Evolutionary conservation across 192 early-diverging fungal genomes (phyloP).

Genomic region (Pecoramyces ruminantium): DNA sequence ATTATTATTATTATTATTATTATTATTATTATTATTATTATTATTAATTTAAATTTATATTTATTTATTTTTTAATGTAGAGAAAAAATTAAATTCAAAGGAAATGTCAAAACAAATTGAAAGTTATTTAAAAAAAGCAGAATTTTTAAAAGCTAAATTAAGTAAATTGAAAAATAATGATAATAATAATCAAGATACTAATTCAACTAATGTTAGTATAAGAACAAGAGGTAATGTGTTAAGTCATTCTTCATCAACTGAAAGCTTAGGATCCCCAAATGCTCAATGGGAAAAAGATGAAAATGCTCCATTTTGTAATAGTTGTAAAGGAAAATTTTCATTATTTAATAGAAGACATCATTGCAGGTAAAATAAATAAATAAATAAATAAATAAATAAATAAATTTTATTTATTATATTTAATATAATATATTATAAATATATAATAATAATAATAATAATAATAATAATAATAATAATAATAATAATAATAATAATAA

Average conservation of each 20-base stretch:
- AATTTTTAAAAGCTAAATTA: neutral
- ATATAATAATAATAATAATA: too few relatives aligned
- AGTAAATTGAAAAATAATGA: neutral
- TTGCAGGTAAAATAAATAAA: conserved; percentile 52
- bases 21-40: too few relatives aligned
- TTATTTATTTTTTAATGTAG: neutral
- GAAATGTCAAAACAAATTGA: neutral
- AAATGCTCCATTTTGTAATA: conserved; percentile 43
- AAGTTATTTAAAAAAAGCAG: neutral
- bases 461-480: neutral
- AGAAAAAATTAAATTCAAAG: neutral
- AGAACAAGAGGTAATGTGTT: neutral
- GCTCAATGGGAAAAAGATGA: conserved; percentile 64
- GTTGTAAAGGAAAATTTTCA: conserved; percentile 50
- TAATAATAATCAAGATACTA: too few relatives aligned
- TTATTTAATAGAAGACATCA: conserved; percentile 72
- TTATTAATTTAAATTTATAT: too few relatives aligned
- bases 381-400: too few relatives aligned
- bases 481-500: neutral
- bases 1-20: too few relatives aligned
- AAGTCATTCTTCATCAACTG: neutral
- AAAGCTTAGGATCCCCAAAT: conserved; percentile 3
- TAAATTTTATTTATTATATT: too few relatives aligned
- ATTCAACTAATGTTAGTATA: neutral
- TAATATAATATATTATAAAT: too few relatives aligned